phyloP scores from a whole-genome alignment of 2,329 filamentous ascomycete species.

The Colletotrichum sp. region DNA sequence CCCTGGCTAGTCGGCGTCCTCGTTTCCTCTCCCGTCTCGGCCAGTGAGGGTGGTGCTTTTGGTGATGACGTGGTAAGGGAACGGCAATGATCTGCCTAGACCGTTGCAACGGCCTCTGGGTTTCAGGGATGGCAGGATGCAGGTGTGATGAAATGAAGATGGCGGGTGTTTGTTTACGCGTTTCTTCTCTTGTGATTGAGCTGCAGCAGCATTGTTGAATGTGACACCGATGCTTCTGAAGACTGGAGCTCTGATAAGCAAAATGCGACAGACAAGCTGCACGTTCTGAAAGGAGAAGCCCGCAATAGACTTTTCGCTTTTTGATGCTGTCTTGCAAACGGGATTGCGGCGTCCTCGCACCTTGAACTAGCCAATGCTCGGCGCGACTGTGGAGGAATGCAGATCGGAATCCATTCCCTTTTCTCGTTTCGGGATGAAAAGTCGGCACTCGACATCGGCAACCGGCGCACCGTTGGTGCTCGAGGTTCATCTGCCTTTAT shows the following conservation, averaged over 20 bases:
- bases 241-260: neutral
- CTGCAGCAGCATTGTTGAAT: neutral
- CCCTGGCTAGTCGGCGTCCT: neutral
- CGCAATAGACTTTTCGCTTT: neutral
- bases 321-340: neutral
- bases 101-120: neutral
- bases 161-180: neutral
- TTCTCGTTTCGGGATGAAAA: neutral
- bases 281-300: neutral
- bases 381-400: neutral
- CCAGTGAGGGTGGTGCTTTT: neutral
- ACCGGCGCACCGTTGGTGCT: neutral
- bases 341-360: neutral
- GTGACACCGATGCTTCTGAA: neutral
- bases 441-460: slow-evolving; percentile 3
- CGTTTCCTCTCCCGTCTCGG: neutral
- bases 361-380: neutral
- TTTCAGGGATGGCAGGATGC: neutral
- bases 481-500: neutral
- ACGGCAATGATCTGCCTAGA: neutral
- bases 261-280: neutral
- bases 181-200: neutral
- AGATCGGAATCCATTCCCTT: neutral
- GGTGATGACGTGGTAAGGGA: neutral
- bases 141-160: neutral